Conservation (phyloP, 768 basidiomycete species). For the Amanita brunnescens region DNA sequence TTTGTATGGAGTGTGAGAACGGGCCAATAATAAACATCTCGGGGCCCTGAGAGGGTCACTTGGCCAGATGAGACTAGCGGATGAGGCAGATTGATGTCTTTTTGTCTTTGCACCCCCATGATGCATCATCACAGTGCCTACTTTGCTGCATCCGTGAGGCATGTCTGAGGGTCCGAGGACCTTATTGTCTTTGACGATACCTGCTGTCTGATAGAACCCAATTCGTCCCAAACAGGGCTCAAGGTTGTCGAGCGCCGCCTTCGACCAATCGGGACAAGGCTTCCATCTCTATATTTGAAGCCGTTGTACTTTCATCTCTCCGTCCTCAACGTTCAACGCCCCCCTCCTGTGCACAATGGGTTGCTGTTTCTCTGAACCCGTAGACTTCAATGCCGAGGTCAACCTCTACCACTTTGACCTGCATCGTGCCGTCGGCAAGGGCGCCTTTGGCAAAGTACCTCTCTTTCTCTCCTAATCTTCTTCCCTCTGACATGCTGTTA, state of each 20-base stretch:
- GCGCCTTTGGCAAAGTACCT: constrained; percentile 92
- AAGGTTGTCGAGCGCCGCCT: constrained; percentile 9
- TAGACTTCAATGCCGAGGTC: constrained; percentile 80
- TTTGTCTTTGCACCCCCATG: constrained; percentile 15
- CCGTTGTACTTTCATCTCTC: constrained; percentile 27
- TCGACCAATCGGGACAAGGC: constrained; percentile 5
- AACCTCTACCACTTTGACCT: constrained; percentile 96
- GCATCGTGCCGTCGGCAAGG: constrained; percentile 90
- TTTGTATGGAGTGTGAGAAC: neutral
- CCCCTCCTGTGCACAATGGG: constrained; percentile 44
- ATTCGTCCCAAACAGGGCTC: constrained; percentile 17
- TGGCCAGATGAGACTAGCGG: neutral
- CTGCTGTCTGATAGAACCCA: neutral
- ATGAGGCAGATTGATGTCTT: constrained; percentile 5
- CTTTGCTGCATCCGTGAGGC: neutral
- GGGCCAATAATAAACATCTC: neutral
- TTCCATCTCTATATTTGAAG: constrained; percentile 20
- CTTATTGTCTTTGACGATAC: constrained; percentile 11
- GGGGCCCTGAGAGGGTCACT: neutral
- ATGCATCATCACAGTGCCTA: neutral
- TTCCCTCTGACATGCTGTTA: constrained; percentile 20
- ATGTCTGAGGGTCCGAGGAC: neutral
- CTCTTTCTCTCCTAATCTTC: constrained; percentile 2
- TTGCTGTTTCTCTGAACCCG: constrained; percentile 62
- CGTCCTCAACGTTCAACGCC: constrained; percentile 19